A percentile compares a stretch with the other conserved stretches of the same genome.
Evolutionary conservation across 306 rosid species (phyloP).

Genomic region (Parietaria judaica): DNA sequence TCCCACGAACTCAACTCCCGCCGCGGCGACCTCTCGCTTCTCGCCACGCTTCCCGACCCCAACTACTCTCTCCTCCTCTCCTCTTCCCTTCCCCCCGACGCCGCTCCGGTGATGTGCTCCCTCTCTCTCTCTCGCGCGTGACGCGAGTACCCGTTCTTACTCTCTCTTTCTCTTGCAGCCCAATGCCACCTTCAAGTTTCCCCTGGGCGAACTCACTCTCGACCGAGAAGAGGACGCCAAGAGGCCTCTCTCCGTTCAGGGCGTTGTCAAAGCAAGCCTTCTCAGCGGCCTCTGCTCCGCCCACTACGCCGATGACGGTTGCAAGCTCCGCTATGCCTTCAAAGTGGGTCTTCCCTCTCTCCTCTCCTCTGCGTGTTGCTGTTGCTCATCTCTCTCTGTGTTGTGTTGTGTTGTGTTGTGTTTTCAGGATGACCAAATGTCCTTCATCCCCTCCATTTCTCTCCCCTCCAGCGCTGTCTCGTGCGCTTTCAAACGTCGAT

Average conservation of each 20-base stretch:
- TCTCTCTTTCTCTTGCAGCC: slow-evolving; percentile 38
- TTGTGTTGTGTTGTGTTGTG: neutral
- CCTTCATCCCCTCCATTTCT: slow-evolving; percentile 65
- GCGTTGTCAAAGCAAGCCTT: slow-evolving; percentile 46
- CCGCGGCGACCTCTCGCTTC: slow-evolving; percentile 58
- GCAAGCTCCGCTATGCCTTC: slow-evolving; percentile 59
- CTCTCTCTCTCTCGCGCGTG: neutral
- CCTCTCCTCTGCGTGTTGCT: neutral
- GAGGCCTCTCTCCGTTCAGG: slow-evolving; percentile 42
- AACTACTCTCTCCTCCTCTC: slow-evolving; percentile 64
- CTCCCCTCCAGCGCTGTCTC: slow-evolving; percentile 81
- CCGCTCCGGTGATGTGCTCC: slow-evolving; percentile 39
- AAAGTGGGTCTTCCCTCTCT: slow-evolving; percentile 36
- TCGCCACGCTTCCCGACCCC: slow-evolving; percentile 56
- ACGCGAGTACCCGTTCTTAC: neutral
- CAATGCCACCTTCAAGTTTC: slow-evolving; percentile 75
- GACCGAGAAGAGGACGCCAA: slow-evolving; percentile 43
- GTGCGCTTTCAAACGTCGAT: slow-evolving; percentile 76
- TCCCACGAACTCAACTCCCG: slow-evolving; percentile 76
- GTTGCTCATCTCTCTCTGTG: slow-evolving; percentile 15
- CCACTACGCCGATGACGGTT: slow-evolving; percentile 56
- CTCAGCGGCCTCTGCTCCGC: slow-evolving; percentile 65
- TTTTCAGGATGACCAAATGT: slow-evolving; percentile 75
- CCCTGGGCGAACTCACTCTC: slow-evolving; percentile 71
- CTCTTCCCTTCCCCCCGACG: slow-evolving; percentile 59